A percentile compares a stretch with the other conserved stretches of the same genome.
Evolutionary conservation across 768 basidiomycete species (phyloP).

Genomic region (Phylloporus rhodoxanthus): DNA sequence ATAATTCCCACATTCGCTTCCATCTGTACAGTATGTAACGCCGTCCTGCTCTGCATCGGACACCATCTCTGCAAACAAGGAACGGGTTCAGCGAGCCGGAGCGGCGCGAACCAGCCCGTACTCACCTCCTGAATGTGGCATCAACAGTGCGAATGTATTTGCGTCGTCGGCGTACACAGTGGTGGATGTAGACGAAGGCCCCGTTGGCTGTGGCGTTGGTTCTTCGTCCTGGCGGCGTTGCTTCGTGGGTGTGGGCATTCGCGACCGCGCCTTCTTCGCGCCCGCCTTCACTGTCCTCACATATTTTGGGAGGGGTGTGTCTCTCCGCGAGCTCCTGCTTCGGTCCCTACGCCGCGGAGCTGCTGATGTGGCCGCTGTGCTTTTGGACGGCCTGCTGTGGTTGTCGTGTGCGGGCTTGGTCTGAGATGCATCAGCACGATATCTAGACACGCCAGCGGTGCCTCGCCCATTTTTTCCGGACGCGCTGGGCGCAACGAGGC

Average conservation of each 20-base stretch:
- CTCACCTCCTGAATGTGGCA: conserved; percentile 34
- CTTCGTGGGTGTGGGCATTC: conserved; percentile 12
- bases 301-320: neutral
- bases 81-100: neutral
- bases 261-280: neutral
- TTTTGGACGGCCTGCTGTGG: conserved; percentile 6
- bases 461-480: conserved; percentile 1
- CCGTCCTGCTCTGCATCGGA: conserved; percentile 37
- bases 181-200: conserved; percentile 26
- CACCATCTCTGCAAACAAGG: conserved; percentile 29
- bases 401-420: neutral
- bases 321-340: neutral
- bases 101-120: neutral
- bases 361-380: neutral
- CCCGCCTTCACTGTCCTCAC: neutral
- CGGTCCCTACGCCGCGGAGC: neutral
- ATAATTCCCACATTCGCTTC: conserved; percentile 23
- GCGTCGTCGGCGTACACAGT: conserved; percentile 32
- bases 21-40: conserved; percentile 33
- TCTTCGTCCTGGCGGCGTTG: conserved; percentile 19
- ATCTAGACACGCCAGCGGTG: conserved; percentile 1
- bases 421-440: neutral
- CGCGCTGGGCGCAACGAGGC: conserved; percentile 1
- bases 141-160: conserved; percentile 32
- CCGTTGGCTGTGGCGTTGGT: conserved; percentile 40